A percentile compares a stretch with the other conserved stretches of the same genome.
These are phyloP conservation scores for Paraconiothyrium brasiliense DNA, from an alignment of 2,329 filamentous ascomycete species.

Conservation along the genomic window DNA sequence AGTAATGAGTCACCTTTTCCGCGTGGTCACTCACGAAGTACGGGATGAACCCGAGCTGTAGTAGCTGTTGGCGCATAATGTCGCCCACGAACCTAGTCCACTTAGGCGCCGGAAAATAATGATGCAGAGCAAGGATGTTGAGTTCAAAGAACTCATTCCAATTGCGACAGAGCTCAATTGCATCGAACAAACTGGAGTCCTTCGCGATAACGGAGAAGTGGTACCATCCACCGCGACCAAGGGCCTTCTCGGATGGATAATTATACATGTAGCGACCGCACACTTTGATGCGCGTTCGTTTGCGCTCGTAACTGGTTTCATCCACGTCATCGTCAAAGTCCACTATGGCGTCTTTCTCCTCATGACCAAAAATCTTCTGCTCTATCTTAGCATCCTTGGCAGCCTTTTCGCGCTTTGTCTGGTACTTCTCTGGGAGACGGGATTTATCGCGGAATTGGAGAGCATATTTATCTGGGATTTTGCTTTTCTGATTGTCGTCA, in stretches of 20 bases:
- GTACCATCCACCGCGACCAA: conserved; percentile 60
- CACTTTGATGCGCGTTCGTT: conserved; percentile 57
- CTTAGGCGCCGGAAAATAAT: conserved; percentile 59
- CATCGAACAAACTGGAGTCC: conserved; percentile 57
- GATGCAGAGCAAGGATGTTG: conserved; percentile 55
- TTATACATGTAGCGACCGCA: conserved; percentile 62
- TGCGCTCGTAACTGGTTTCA: conserved; percentile 41
- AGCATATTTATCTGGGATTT: conserved; percentile 20
- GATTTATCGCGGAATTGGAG: conserved; percentile 17
- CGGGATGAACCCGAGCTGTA: conserved; percentile 53
- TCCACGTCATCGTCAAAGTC: conserved; percentile 51
- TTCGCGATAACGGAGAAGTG: conserved; percentile 63
- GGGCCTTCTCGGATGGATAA: conserved; percentile 59
- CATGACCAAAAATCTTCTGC: conserved; percentile 11
- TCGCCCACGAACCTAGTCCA: conserved; percentile 57
- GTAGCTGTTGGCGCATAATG: conserved; percentile 50
- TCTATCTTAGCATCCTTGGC: conserved; percentile 25
- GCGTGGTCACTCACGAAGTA: conserved; percentile 48
- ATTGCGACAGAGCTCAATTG: conserved; percentile 58
- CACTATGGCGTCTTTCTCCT: conserved; percentile 32
- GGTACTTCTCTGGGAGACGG: conserved; percentile 29
- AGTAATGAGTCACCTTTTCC: conserved; percentile 41
- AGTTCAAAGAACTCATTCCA: conserved; percentile 63
- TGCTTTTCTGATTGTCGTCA: neutral
- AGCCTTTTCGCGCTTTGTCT: conserved; percentile 46